Base-by-base conservation (phyloP, 2,329 filamentous ascomycete genomes). In the Talaromyces sp. region DNA sequence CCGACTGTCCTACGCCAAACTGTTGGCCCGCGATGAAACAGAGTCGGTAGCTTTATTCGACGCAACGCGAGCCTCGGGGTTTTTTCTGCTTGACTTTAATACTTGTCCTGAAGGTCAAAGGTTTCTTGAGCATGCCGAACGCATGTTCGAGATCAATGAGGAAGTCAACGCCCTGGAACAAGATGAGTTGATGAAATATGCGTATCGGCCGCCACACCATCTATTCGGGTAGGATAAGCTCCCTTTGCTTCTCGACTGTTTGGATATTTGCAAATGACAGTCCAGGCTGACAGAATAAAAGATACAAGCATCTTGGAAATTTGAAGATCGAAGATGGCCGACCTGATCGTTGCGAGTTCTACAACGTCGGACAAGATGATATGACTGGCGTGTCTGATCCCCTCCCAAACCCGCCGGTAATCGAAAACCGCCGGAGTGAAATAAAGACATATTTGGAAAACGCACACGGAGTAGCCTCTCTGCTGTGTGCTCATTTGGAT, bases 171-270 rank as follows among this genome's bases (percentile, higher is more conserved):
- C 17, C 5, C 13, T 59, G 28, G n/a, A 25, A 13, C n/a, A 59
- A 22, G 51, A 59, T 4, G 58, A 59, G 8, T 54, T 54, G 58
- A 59, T 44, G 58, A 59, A 47, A 55, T 59, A 42, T 33, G 58
- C 57, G 4, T 58, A 52, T 19, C 36, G 30, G 13, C 57, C 57
- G 10, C 57, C 57, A 19, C 42, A 58, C 28, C 30, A 39, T 59
- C 39, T 59, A 2, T 54, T 55, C 33, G 58, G 49, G 58, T 55
- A 52, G 10, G 57, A 28, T 2, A 4, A 53, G 25, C 32, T 6
- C 10, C 17, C 33, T 5, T 15, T 17, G 10, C 17, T 49, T 58
- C n/a, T 58, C 10, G n/a, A 25, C 13, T 25, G 9, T 25, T 25
- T 25, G 8, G 3, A 47, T 10, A 25, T 47, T 13, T 0, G 44